Conservation (phyloP, 2,329 filamentous ascomycete species). For the Blumeria graminis region DNA sequence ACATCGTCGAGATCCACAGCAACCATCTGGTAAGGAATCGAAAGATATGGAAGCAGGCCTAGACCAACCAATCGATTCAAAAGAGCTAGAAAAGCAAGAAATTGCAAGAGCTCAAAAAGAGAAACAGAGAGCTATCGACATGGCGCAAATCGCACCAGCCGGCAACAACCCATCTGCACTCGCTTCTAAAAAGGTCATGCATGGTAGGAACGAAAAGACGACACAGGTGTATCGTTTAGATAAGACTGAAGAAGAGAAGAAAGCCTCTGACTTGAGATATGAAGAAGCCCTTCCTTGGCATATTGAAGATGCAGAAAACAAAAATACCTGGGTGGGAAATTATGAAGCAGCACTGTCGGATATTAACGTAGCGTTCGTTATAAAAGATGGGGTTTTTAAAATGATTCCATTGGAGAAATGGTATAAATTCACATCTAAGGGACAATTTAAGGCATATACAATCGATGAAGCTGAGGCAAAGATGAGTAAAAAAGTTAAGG, state of each 20-base stretch:
- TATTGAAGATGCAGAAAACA: conserved; percentile 85
- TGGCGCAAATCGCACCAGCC: conserved; percentile 81
- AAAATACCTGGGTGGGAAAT: conserved; percentile 77
- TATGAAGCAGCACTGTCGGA: conserved; percentile 79
- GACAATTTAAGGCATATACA: conserved; percentile 51
- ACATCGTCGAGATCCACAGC: conserved; percentile 67
- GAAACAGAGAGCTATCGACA: conserved; percentile 62
- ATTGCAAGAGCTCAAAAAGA: conserved; percentile 58
- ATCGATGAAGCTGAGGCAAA: conserved; percentile 68
- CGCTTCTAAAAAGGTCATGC: conserved; percentile 21
- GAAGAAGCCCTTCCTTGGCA: conserved; percentile 95
- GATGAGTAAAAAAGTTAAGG: conserved; percentile 55
- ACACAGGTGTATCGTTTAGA: conserved; percentile 71
- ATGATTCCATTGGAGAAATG: conserved; percentile 89
- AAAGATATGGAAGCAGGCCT: conserved; percentile 29
- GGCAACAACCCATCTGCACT: conserved; percentile 25
- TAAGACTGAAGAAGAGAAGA: conserved; percentile 43
- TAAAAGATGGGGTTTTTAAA: conserved; percentile 44
- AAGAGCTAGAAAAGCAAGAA: conserved; percentile 38
- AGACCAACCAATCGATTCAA: conserved; percentile 24
- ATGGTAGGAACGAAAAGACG: conserved; percentile 62
- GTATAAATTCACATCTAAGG: conserved; percentile 70
- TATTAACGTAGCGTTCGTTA: conserved; percentile 56
- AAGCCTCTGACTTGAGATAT: conserved; percentile 49
- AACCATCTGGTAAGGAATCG: conserved; percentile 36